These are phyloP conservation scores for Euphrasia confusa DNA, from an alignment of 257 asterid species.

Conservation along the genomic window DNA sequence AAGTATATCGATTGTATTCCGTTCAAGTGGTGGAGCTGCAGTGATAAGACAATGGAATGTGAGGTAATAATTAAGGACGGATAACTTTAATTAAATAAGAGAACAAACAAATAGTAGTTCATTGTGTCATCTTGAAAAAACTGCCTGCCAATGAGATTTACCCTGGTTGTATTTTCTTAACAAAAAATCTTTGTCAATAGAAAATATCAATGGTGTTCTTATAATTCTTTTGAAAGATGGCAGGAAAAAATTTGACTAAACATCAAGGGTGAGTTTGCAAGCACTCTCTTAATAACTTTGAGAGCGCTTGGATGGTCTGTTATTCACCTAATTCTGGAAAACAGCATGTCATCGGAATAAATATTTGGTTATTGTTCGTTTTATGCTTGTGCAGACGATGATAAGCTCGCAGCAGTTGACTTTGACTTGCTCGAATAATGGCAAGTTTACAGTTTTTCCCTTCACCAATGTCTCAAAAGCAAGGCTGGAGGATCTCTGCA, in stretches of 20 bases:
- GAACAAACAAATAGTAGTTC: neutral
- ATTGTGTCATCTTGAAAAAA: neutral
- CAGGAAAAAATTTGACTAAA: neutral
- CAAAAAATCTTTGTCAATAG: neutral
- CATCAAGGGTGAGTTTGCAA: neutral
- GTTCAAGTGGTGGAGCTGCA: constrained; percentile 85
- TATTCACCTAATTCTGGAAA: constrained; percentile 2
- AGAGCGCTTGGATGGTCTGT: constrained; percentile 4
- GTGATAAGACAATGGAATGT: constrained; percentile 44
- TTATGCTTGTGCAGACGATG: constrained; percentile 48
- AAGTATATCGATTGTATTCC: constrained; percentile 66
- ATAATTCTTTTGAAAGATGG: neutral
- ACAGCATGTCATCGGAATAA: neutral
- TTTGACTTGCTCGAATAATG: constrained; percentile 62
- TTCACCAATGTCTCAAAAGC: constrained; percentile 47
- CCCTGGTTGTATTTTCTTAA: neutral
- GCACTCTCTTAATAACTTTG: neutral
- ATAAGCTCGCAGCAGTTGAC: constrained; percentile 51
- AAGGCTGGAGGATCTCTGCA: constrained; percentile 70
- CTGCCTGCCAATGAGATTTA: neutral
- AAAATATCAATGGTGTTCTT: neutral
- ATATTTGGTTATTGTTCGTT: constrained; percentile 13
- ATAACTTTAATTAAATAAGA: neutral
- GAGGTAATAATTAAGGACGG: constrained; percentile 40
- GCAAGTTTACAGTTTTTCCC: constrained; percentile 60